A percentile compares a stretch with the other conserved stretches of the same genome.
These are phyloP conservation scores for Cercophora scortea DNA, from an alignment of 495 filamentous ascomycete genomes.

Conservation along the genomic window DNA sequence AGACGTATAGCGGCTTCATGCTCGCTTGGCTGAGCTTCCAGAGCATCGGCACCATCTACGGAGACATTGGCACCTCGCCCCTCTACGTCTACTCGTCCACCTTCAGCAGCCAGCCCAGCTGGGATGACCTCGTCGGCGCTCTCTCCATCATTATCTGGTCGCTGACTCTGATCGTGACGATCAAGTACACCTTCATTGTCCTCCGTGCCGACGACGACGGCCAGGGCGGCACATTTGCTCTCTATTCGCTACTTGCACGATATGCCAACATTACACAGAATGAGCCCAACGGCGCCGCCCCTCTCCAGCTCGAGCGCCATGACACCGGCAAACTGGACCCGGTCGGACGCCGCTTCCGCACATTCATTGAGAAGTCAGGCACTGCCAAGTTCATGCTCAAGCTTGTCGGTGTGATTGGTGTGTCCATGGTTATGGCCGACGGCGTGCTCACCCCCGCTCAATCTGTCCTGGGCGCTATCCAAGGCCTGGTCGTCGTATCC, in stretches of 20 bases:
- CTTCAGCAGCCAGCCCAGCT: constrained; percentile 49
- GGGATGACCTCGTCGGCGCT: constrained; percentile 59
- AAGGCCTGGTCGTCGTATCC: constrained; percentile 49
- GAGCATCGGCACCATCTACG: constrained; percentile 64
- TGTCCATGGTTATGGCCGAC: constrained; percentile 61
- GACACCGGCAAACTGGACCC: constrained; percentile 43
- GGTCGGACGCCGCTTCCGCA: constrained; percentile 43
- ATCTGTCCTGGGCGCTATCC: constrained; percentile 61
- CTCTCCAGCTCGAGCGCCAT: constrained; percentile 52
- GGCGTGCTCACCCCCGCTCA: constrained; percentile 64
- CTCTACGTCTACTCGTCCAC: constrained; percentile 69
- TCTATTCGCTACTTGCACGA: constrained; percentile 16
- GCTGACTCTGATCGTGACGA: constrained; percentile 61
- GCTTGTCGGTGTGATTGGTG: constrained; percentile 58
- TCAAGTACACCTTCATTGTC: constrained; percentile 67
- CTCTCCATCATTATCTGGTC: constrained; percentile 70
- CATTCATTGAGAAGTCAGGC: constrained; percentile 48
- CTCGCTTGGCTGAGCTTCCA: constrained; percentile 30
- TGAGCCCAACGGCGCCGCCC: constrained; percentile 39
- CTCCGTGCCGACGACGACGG: constrained; percentile 69
- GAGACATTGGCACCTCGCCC: constrained; percentile 66
- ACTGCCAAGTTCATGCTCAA: constrained; percentile 49
- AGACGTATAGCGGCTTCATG: constrained; percentile 14
- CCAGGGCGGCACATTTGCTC: constrained; percentile 56
- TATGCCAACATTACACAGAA: constrained; percentile 46